Conservation (phyloP, 2,329 filamentous ascomycete genomes). For the Ophiostoma sp. region DNA sequence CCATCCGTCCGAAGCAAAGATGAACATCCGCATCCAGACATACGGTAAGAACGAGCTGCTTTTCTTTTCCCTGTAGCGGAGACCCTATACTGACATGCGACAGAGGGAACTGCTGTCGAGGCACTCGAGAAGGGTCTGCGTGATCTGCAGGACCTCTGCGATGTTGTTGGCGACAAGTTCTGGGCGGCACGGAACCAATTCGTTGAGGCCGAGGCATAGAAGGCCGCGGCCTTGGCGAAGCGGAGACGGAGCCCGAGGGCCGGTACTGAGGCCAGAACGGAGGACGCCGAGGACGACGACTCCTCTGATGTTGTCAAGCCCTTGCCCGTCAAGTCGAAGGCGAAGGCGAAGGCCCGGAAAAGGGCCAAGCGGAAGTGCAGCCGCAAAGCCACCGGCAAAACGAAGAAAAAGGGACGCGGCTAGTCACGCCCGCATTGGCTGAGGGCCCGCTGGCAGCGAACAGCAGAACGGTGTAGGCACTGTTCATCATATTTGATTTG, state of each 20-base stretch:
- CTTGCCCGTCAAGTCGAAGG: background rate
- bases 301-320: background rate
- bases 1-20: constrained; percentile 89
- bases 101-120: constrained; percentile 74
- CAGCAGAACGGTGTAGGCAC: background rate
- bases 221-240: constrained; percentile 16
- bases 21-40: constrained; percentile 97
- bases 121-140: constrained; percentile 85
- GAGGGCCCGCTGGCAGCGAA: background rate
- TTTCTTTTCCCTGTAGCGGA: background rate
- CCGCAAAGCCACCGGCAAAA: background rate
- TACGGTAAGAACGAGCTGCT: constrained; percentile 59
- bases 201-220: constrained; percentile 11
- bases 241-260: background rate
- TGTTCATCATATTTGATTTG: background rate
- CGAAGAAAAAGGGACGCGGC: background rate
- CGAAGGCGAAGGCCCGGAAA: background rate
- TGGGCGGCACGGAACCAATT: constrained; percentile 61
- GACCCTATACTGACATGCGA: background rate
- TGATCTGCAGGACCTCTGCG: constrained; percentile 86
- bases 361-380: background rate
- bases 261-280: background rate
- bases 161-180: constrained; percentile 91
- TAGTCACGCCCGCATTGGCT: background rate
- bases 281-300: no score